A percentile compares a stretch with the other conserved stretches of the same genome.
Evolutionary conservation across 306 rosid species (phyloP).

Genomic region (Amphicarpaea edgeworthii): DNA sequence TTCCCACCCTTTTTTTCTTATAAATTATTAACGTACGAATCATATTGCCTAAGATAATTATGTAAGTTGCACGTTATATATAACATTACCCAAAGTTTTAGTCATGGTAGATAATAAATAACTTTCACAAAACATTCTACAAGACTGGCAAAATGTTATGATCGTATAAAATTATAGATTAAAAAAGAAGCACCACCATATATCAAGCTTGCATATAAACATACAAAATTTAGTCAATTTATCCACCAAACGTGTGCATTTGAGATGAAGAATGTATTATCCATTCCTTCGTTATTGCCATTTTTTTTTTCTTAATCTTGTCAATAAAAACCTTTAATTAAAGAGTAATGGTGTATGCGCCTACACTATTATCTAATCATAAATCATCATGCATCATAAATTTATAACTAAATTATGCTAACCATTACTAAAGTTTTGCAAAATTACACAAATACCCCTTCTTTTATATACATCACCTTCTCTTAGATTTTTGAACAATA

Average conservation of each 20-base stretch:
- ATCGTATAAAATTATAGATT: too few relatives aligned
- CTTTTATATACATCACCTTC: too few relatives aligned
- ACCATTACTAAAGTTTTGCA: too few relatives aligned
- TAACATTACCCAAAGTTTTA: background rate
- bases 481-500: too few relatives aligned
- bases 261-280: background rate
- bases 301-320: background rate
- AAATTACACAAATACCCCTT: too few relatives aligned
- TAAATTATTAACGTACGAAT: background rate
- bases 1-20: background rate
- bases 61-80: constrained; percentile 14
- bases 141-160: too few relatives aligned
- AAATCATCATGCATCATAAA: too few relatives aligned
- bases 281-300: background rate
- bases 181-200: too few relatives aligned
- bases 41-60: background rate
- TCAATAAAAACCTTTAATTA: background rate
- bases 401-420: too few relatives aligned
- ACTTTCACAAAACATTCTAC: background rate
- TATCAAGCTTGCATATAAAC: background rate
- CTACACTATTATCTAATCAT: too few relatives aligned
- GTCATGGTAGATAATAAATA: background rate
- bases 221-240: constrained; percentile 12
- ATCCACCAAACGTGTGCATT: constrained; percentile 1
- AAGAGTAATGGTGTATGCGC: too few relatives aligned